Percentiles rank a stretch among this genome's conserved stretches.
phyloP scores from a whole-genome alignment of 2,329 filamentous ascomycete genomes.

The Hymenoscyphus infarciens region DNA sequence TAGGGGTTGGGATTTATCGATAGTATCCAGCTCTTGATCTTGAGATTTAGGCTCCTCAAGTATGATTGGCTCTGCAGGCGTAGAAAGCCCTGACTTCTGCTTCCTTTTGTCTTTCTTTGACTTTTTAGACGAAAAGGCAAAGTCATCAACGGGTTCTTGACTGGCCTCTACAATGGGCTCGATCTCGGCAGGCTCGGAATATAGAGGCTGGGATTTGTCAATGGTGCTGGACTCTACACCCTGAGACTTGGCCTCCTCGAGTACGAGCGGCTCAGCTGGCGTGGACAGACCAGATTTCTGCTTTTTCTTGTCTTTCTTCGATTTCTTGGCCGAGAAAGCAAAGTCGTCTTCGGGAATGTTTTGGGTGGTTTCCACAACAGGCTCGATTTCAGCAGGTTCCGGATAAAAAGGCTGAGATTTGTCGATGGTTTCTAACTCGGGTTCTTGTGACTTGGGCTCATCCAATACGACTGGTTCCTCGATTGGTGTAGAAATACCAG shows the following conservation, averaged over 20 bases:
- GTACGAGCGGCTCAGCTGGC: conserved; percentile 12
- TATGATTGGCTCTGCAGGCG: conserved; percentile 13
- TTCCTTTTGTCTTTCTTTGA: conserved; percentile 27
- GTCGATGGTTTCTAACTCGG: background rate
- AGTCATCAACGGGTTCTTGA: conserved; percentile 7
- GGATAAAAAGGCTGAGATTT: background rate
- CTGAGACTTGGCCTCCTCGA: background rate
- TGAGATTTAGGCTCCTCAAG: background rate
- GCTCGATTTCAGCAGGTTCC: conserved; percentile 7
- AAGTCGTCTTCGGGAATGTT: conserved; percentile 11
- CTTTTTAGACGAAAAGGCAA: conserved; percentile 17
- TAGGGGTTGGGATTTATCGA: background rate
- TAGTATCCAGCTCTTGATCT: background rate
- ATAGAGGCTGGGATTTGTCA: background rate
- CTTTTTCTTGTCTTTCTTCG: conserved; percentile 26
- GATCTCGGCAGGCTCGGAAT: conserved; percentile 6
- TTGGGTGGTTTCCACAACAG: background rate
- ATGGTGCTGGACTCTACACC: background rate
- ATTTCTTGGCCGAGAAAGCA: conserved; percentile 18
- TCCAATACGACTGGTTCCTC: conserved; percentile 5
- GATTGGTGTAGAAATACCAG: conserved; percentile 18
- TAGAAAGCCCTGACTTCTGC: conserved; percentile 20
- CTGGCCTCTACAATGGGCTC: background rate
- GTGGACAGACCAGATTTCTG: conserved; percentile 22
- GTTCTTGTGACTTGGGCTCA: conserved; percentile 3